Evolutionary conservation across 805 yeast species (phyloP).

Genomic region (Grigorovia humatica): DNA sequence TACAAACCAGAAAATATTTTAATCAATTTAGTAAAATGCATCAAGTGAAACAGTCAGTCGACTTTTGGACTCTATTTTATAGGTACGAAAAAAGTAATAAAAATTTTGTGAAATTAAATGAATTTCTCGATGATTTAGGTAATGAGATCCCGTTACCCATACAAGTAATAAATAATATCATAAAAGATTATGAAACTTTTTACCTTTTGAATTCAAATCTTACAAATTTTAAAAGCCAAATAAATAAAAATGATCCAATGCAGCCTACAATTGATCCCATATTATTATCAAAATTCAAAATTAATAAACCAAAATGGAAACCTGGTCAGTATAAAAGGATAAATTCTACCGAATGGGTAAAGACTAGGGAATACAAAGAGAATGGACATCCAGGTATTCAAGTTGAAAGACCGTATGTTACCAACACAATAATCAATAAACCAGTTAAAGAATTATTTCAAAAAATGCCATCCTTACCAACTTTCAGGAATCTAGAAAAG

Average conservation of each 20-base stretch:
- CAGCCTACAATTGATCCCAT: slow-evolving; percentile 17
- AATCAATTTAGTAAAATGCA: slow-evolving; percentile 19
- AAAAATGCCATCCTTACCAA: slow-evolving; percentile 35
- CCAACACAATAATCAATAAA: slow-evolving; percentile 28
- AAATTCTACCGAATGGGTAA: slow-evolving; percentile 14
- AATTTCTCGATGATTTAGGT: slow-evolving; percentile 37
- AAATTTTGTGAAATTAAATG: slow-evolving; percentile 37
- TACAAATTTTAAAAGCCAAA: slow-evolving; percentile 9
- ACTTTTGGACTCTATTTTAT: slow-evolving; percentile 50
- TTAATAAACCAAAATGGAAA: slow-evolving; percentile 23
- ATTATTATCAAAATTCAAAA: slow-evolving; percentile 20
- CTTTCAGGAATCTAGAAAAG: slow-evolving; percentile 55
- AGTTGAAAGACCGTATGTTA: slow-evolving; percentile 36
- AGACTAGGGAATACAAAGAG: slow-evolving; percentile 19
- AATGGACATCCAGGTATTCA: slow-evolving; percentile 31
- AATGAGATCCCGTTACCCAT: slow-evolving; percentile 40
- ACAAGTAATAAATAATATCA: slow-evolving; percentile 33
- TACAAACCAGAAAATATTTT: slow-evolving; percentile 27
- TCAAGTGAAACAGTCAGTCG: slow-evolving; percentile 30
- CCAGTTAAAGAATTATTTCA: slow-evolving; percentile 13
- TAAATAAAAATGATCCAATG: not conserved
- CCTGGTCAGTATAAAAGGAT: slow-evolving; percentile 8
- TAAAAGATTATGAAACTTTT: slow-evolving; percentile 27
- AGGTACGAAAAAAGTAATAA: slow-evolving; percentile 40
- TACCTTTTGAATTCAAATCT: slow-evolving; percentile 29